Percentiles rank a stretch among this genome's conserved stretches.
Evolutionary conservation across 192 early-diverging fungal species (phyloP).

Genomic region (Allomyces macrogynus): DNA sequence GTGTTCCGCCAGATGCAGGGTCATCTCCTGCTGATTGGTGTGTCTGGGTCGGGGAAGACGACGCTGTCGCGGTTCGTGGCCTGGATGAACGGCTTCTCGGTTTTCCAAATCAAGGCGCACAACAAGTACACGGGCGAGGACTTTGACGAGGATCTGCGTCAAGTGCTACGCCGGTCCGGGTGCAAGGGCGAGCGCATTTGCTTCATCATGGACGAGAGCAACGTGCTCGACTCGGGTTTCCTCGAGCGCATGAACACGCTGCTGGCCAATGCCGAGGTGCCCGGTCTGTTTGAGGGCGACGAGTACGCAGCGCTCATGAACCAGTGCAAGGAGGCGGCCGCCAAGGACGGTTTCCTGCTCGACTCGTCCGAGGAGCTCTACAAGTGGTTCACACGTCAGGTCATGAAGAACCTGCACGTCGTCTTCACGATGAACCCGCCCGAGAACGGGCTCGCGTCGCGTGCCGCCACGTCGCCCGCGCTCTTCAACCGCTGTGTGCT

Average conservation of each 20-base stretch:
- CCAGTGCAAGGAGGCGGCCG: constrained; percentile 79
- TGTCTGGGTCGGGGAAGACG: constrained; percentile 93
- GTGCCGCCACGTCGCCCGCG: constrained; percentile 93
- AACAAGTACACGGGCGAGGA: constrained; percentile 86
- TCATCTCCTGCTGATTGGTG: constrained; percentile 92
- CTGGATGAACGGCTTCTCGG: constrained; percentile 95
- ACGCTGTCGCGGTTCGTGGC: constrained; percentile 97
- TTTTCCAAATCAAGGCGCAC: constrained; percentile 97
- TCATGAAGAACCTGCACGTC: constrained; percentile 91
- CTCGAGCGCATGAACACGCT: constrained; percentile 99
- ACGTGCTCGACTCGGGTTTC: constrained; percentile 90
- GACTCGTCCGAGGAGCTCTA: constrained; percentile 90
- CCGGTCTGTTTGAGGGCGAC: constrained; percentile 97
- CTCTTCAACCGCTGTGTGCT: constrained; percentile 99
- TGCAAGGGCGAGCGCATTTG: constrained; percentile 96
- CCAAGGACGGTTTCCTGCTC: constrained; percentile 77
- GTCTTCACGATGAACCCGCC: constrained; percentile 99
- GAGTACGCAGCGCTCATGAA: constrained; percentile 88
- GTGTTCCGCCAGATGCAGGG: constrained; percentile 97
- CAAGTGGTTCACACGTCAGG: constrained; percentile 93
- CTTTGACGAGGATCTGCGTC: constrained; percentile 94
- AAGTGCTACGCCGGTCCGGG: constrained; percentile 69
- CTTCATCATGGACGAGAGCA: constrained; percentile 96
- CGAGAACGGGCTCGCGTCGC: constrained; percentile 64
- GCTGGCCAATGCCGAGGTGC: constrained; percentile 94